These are phyloP conservation scores for Grosmannia penicillata DNA, from an alignment of 2,329 filamentous ascomycete species.

Conservation along the genomic window DNA sequence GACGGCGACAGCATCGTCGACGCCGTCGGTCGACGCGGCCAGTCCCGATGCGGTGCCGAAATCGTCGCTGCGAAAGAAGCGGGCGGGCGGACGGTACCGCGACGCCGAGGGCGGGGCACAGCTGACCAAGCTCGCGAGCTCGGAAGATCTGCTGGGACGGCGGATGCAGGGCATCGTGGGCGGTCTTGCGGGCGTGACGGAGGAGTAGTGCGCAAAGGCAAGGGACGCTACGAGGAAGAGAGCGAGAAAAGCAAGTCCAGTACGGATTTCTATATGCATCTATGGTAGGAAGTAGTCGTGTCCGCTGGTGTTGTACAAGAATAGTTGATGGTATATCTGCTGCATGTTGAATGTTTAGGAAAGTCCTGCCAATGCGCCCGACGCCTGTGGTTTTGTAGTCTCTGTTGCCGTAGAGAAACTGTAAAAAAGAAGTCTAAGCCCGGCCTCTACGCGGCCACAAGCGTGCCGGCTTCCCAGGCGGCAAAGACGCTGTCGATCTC, in stretches of 20 bases:
- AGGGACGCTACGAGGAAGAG: not conserved
- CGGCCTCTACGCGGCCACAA: not conserved
- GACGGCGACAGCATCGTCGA: too few relatives aligned
- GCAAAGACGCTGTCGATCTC: constrained; percentile 25
- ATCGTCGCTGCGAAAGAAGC: not conserved
- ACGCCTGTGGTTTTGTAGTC: not conserved
- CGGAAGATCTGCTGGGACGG: constrained; percentile 40
- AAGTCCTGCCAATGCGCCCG: too few relatives aligned
- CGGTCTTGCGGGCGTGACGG: constrained; percentile 32
- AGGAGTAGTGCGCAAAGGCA: constrained; percentile 16
- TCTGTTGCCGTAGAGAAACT: too few relatives aligned
- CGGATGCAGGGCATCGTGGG: constrained; percentile 44
- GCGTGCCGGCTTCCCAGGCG: constrained; percentile 5
- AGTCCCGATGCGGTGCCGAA: not conserved
- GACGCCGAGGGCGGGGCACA: constrained; percentile 15
- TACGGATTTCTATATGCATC: too few relatives aligned
- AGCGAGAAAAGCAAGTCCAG: not conserved
- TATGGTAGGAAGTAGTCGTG: too few relatives aligned
- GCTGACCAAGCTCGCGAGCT: constrained; percentile 40
- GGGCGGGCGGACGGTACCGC: not conserved
- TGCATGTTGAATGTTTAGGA: not conserved
- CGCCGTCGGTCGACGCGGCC: too few relatives aligned
- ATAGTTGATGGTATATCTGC: too few relatives aligned
- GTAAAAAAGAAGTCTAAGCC: too few relatives aligned
- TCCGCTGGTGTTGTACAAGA: not conserved